A percentile compares a stretch with the other conserved stretches of the same genome.
Conservation (phyloP, 257 asterid genomes). For the Orobanche coerulescens region DNA sequence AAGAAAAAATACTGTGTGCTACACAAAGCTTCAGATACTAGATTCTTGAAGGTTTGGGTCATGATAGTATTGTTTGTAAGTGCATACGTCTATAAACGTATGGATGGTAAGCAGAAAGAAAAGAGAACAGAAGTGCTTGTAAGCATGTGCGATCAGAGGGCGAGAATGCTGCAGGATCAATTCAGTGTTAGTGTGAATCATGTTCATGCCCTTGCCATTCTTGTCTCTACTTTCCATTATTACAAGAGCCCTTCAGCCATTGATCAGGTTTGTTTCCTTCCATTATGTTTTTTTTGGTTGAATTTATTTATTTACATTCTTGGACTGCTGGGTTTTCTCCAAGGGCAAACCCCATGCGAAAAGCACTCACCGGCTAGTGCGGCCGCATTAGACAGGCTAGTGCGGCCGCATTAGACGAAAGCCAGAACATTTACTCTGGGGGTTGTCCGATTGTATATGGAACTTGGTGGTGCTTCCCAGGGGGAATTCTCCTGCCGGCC, state of each 20-base stretch:
- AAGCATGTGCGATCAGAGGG: conserved; percentile 90
- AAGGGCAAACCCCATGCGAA: too few species aligned
- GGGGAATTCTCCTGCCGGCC: too few species aligned
- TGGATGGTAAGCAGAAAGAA: conserved; percentile 46
- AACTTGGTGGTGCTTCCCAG: too few species aligned
- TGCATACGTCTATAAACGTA: conserved; percentile 24
- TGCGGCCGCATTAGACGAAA: too few species aligned
- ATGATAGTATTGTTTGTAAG: conserved; percentile 26
- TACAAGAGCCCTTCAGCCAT: conserved; percentile 84
- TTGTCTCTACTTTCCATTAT: conserved; percentile 81
- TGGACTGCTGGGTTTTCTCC: background rate
- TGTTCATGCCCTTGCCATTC: conserved; percentile 91
- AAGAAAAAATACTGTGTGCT: conserved; percentile 41
- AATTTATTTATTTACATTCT: background rate
- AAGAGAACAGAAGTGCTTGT: conserved; percentile 71
- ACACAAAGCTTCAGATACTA: conserved; percentile 27
- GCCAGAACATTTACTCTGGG: too few species aligned
- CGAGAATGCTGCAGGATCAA: conserved; percentile 94
- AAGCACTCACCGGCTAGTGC: too few species aligned
- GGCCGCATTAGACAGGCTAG: too few species aligned
- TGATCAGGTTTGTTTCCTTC: conserved; percentile 58
- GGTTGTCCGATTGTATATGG: too few species aligned
- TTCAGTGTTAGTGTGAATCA: conserved; percentile 88
- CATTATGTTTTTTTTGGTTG: background rate
- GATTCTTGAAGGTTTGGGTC: conserved; percentile 44